These are phyloP conservation scores for Euphorbia celastroides DNA, from an alignment of 441 rosid species.

Conservation along the genomic window DNA sequence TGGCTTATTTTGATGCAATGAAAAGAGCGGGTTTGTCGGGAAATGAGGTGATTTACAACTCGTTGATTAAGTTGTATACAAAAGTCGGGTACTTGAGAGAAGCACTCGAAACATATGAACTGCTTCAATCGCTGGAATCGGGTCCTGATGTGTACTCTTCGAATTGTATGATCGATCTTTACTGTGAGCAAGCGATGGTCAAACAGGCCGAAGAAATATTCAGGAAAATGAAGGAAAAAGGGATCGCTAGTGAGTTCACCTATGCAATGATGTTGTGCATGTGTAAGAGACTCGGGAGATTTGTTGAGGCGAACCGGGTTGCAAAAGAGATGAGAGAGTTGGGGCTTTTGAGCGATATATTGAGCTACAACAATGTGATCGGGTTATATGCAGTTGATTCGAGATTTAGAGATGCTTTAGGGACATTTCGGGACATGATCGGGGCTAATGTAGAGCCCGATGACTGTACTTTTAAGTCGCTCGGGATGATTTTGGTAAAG, in stretches of 20 bases:
- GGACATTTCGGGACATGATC: conserved; percentile 63
- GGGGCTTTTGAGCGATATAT: conserved; percentile 43
- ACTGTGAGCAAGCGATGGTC: conserved; percentile 61
- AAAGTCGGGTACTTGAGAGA: conserved; percentile 67
- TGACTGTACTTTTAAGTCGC: conserved; percentile 57
- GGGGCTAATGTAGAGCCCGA: conserved; percentile 42
- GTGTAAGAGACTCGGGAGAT: too few relatives aligned
- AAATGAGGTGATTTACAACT: conserved; percentile 54
- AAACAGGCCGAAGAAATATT: conserved; percentile 52
- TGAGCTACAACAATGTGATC: conserved; percentile 65
- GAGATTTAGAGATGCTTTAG: conserved; percentile 56
- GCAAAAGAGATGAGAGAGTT: conserved; percentile 60
- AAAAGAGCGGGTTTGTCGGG: conserved; percentile 50
- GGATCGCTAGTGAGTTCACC: conserved; percentile 72
- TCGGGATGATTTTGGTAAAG: conserved; percentile 51
- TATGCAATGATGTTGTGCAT: too few relatives aligned
- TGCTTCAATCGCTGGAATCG: conserved; percentile 35
- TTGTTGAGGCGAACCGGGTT: conserved; percentile 45
- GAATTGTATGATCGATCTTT: conserved; percentile 80
- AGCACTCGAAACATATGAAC: conserved; percentile 64
- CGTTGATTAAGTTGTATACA: conserved; percentile 80
- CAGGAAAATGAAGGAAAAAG: conserved; percentile 45
- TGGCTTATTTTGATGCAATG: conserved; percentile 51
- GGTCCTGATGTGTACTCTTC: conserved; percentile 56
- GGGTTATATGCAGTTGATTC: conserved; percentile 65